A percentile compares a stretch with the other conserved stretches of the same genome.
These are phyloP conservation scores for Solanum aculeatissimum DNA, from an alignment of 305 asterid genomes.

Conservation along the genomic window DNA sequence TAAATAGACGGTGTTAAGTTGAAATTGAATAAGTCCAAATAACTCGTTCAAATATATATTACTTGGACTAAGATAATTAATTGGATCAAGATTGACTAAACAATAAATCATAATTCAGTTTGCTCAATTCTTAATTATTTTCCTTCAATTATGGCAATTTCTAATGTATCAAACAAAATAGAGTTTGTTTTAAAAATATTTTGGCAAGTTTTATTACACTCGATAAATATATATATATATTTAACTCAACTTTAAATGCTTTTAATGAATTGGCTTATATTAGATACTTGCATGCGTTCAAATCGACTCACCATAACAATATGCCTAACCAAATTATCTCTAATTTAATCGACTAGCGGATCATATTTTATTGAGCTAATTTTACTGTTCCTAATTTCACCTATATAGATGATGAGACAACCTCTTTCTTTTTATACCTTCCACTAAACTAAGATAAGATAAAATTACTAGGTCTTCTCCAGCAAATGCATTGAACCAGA, in stretches of 20 bases:
- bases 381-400: background rate
- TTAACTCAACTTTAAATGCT: background rate
- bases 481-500: background rate
- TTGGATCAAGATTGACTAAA: background rate
- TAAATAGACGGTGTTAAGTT: background rate
- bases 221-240: background rate
- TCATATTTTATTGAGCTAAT: background rate
- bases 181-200: background rate
- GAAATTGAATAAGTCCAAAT: background rate
- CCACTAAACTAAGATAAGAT: background rate
- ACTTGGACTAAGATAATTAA: background rate
- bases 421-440: background rate
- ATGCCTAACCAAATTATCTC: background rate
- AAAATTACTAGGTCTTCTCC: background rate
- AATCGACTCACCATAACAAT: background rate
- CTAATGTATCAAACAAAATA: background rate
- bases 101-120: background rate
- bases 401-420: background rate
- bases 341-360: background rate
- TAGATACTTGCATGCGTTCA: background rate
- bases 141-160: background rate
- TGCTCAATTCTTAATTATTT: background rate
- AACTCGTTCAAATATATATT: background rate
- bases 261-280: background rate
- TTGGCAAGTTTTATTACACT: background rate